These are phyloP conservation scores for Diaporthe sp. DNA, from an alignment of 2,329 filamentous ascomycete genomes.

Conservation along the genomic window DNA sequence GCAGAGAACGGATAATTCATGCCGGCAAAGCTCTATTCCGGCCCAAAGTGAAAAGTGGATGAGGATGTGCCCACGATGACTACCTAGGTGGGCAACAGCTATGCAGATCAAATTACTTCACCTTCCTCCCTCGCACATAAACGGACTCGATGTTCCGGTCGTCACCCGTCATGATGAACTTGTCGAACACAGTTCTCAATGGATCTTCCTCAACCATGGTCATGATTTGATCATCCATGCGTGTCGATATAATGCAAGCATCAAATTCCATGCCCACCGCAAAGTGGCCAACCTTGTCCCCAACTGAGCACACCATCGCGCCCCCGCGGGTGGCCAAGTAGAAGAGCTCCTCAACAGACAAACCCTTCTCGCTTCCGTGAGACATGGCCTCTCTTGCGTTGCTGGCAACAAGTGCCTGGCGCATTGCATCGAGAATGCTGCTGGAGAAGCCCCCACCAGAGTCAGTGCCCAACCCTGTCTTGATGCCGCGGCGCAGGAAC, in stretches of 20 bases:
- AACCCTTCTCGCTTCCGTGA: slow-evolving; percentile 56
- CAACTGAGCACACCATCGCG: slow-evolving; percentile 69
- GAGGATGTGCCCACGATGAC: no score
- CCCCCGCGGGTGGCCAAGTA: slow-evolving; percentile 73
- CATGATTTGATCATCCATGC: slow-evolving; percentile 58
- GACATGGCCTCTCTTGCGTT: slow-evolving; percentile 60
- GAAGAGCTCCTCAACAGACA: slow-evolving; percentile 67
- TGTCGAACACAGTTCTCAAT: slow-evolving; percentile 65
- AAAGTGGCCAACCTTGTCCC: slow-evolving; percentile 68
- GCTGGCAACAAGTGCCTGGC: slow-evolving; percentile 69
- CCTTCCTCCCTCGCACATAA: slow-evolving; percentile 62
- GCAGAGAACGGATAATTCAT: not conserved
- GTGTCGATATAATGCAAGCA: slow-evolving; percentile 64
- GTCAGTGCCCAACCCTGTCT: slow-evolving; percentile 77
- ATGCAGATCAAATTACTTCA: slow-evolving; percentile 22
- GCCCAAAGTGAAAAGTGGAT: no score
- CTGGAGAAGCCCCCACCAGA: slow-evolving; percentile 73
- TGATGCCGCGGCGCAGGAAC: slow-evolving; percentile 69
- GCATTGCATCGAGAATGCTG: slow-evolving; percentile 70
- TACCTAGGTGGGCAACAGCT: no score
- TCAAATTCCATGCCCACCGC: slow-evolving; percentile 73
- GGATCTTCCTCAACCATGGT: slow-evolving; percentile 66
- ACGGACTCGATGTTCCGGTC: slow-evolving; percentile 72
- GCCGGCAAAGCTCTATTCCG: no score
- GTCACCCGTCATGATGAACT: slow-evolving; percentile 76